Evolutionary conservation across 176 grass and related monocot species (phyloP).

Genomic region (Hyparrhenia diplandra): DNA sequence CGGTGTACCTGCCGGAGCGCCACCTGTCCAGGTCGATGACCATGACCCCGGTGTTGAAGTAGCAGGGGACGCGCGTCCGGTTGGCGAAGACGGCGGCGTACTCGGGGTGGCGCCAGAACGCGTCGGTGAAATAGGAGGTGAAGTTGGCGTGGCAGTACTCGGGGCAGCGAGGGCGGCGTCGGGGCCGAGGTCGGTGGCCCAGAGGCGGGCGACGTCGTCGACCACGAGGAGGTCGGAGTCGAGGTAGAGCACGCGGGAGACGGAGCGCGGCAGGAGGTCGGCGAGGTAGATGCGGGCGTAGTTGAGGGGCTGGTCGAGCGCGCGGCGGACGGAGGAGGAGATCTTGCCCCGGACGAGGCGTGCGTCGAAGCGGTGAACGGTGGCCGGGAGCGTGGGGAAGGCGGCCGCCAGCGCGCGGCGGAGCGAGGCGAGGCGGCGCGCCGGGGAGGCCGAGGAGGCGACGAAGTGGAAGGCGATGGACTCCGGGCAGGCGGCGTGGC

Average conservation of each 20-base stretch:
- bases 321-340: conserved; percentile 89
- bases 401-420: conserved; percentile 59
- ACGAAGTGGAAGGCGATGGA: conserved; percentile 73
- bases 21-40: conserved; percentile 88
- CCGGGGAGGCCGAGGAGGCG: conserved; percentile 52
- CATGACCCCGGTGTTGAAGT: conserved; percentile 99
- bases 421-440: conserved; percentile 58
- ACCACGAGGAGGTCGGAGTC: conserved; percentile 93
- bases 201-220: conserved; percentile 86
- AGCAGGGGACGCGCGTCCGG: conserved; percentile 61
- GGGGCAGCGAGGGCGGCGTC: conserved; percentile 63
- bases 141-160: conserved; percentile 99
- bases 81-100: conserved; percentile 59
- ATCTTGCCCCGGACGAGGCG: conserved; percentile 81
- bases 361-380: conserved; percentile 81
- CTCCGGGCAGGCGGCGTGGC: conserved; percentile 94
- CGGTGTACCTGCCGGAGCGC: conserved; percentile 65
- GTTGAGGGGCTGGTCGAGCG: conserved; percentile 97
- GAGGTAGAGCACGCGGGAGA: conserved; percentile 84
- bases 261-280: conserved; percentile 63
- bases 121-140: conserved; percentile 90
- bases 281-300: conserved; percentile 99
- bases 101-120: conserved; percentile 62
- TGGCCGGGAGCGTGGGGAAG: conserved; percentile 78
- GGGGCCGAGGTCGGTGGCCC: conserved; percentile 76